Evolutionary conservation across 2,329 filamentous ascomycete species (phyloP).

Genomic region (Didymosphaeria variabile): DNA sequence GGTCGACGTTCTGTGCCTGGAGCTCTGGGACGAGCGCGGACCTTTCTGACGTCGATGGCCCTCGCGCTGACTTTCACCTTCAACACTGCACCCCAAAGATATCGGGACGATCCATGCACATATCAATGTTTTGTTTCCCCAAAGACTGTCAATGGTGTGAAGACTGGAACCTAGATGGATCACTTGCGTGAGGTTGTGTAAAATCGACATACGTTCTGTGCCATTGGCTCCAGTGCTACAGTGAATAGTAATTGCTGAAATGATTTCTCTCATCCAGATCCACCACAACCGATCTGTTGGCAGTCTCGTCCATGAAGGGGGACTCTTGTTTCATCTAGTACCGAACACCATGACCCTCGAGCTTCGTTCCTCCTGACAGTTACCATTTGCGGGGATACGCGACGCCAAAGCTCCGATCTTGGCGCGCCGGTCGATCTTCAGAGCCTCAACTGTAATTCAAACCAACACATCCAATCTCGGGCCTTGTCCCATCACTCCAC

Average conservation of each 20-base stretch:
- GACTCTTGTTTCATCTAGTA: neutral
- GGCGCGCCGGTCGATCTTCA: conserved; percentile 29
- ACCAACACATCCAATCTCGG: conserved; percentile 24
- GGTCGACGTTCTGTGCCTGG: conserved; percentile 1
- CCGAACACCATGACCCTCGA: neutral
- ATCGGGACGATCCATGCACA: too few species aligned
- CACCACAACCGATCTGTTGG: too few species aligned
- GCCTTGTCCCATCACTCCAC: conserved; percentile 13
- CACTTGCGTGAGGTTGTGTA: too few species aligned
- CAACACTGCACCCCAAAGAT: neutral
- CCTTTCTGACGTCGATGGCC: conserved; percentile 1
- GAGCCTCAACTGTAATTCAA: conserved; percentile 13
- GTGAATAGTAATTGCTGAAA: too few species aligned
- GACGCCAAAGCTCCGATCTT: conserved; percentile 21
- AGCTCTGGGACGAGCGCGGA: conserved; percentile 15
- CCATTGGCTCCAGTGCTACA: too few species aligned
- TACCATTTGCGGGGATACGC: neutral
- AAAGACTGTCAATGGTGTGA: too few species aligned
- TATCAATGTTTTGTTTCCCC: too few species aligned
- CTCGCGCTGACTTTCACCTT: neutral
- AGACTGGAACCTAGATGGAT: too few species aligned
- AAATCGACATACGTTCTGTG: too few species aligned
- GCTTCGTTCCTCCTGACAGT: neutral
- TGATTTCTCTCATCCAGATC: too few species aligned
- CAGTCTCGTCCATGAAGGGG: too few species aligned